Evolutionary conservation across 352 stramenopile genomes (phyloP), one percentile per base, ranked within the genome.

Genomic region (Aphanomyces euteiches): DNA sequence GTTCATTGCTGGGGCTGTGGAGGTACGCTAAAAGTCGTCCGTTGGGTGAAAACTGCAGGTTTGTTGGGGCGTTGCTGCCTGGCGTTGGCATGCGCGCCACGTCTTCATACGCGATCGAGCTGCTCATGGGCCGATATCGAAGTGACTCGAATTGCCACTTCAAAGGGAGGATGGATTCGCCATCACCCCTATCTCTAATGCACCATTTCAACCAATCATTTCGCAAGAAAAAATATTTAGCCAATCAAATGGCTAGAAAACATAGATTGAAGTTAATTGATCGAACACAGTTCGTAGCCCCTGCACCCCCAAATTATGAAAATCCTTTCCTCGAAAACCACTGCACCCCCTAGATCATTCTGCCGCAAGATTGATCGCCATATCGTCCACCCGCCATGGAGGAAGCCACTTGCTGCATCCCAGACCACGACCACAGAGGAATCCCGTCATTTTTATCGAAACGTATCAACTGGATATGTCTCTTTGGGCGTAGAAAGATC

Each of bases 41-140:
- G 75, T 95, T 88, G 12, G 89, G 88, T 54, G 79, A 90, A 78
- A 97, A 96, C 75, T 83, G 90, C 57, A 95, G 72, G 75, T 86
- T 92, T 47, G 82, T 79, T 54, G 89, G 89, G 17, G 81, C 78
- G 61, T 79, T 88, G 61, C 93, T 89, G 43, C 90, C 90, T 21
- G 90, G 90, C 54, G 85, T 81, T 5, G 90, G 90, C 79, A 96
- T 88, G 68, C 77, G 89, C 38, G 90, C 90, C 41, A 97, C 88
- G 74, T 96, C 87, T 75, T 96, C 89, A 39, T 93, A 81, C 66
- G 83, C 47, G 72, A 96, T 92, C 59, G 54, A 15, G 12, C 21
- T 28, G 10, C 37, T 45, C 48, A 66, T 67, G 48, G 67, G 10
- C 39, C 43, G 43, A 50, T n/a, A 61, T 61, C 15, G 54, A 12